phyloP scores from a whole-genome alignment of 306 rosid species.

The Quercus dentata region DNA sequence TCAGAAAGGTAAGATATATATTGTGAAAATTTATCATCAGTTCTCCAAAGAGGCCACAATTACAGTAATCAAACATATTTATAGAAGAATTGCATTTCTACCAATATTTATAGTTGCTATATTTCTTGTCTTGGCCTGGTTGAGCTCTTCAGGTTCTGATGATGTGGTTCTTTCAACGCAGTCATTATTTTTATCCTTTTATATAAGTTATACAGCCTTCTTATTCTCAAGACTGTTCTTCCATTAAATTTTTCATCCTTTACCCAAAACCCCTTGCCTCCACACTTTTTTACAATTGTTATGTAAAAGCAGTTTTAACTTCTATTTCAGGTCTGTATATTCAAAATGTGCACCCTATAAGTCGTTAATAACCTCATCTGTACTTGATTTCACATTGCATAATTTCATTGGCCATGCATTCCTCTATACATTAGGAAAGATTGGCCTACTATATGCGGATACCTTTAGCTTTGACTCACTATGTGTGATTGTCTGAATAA shows the following conservation, averaged over 20 bases:
- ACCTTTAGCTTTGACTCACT: not conserved
- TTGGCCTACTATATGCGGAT: not conserved
- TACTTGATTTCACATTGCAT: not conserved
- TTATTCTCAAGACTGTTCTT: not conserved
- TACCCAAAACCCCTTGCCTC: not conserved
- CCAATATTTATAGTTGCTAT: not conserved
- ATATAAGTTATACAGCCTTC: not conserved
- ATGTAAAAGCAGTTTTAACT: not conserved
- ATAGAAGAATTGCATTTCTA: not conserved
- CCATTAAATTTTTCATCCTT: not conserved
- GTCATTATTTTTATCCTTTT: not conserved
- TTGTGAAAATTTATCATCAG: not conserved
- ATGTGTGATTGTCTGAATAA: not conserved
- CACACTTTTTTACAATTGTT: not conserved
- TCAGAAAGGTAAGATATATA: slow-evolving; percentile 45
- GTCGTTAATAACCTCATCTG: not conserved
- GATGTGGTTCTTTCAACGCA: not conserved
- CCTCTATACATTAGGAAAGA: not conserved
- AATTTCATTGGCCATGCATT: not conserved
- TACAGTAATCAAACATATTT: not conserved
- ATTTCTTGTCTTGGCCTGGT: not conserved
- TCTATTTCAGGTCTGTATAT: not conserved
- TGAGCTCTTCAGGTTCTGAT: not conserved
- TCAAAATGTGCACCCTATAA: not conserved
- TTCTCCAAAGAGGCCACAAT: not conserved